Evolutionary conservation across 2,329 filamentous ascomycete genomes (phyloP), one percentile per base, ranked within the genome.

Genomic region (Apiospora malaysiana): DNA sequence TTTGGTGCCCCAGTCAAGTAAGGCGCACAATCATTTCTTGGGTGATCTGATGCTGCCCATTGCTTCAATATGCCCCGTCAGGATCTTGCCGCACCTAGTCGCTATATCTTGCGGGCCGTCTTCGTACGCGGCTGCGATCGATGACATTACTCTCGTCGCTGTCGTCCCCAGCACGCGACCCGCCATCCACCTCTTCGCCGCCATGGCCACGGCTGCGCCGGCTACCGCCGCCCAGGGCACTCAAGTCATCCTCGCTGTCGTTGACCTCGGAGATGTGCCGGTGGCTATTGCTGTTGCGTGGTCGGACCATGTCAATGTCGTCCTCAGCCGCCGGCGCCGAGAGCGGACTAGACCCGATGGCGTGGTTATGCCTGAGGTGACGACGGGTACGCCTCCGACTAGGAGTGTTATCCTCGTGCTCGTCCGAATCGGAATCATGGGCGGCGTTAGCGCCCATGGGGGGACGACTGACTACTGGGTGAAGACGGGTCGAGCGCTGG

Each of bases 321-420:
- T 73, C 70, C 6, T 67, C 74, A 25, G 76, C 75, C 59, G 74
- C 74, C 6, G 75, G 76, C 3, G 74, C 75, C 16, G 78, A 79
- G 65, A 79, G 75, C 4, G 78, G 78, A 70, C 78, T 79, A 6
- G 78, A 79, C 66, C 77, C 76, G 21, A 71, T 68, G 51, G 56
- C 42, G 37, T 16, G 42, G 12, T 25, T 47, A 7, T 75, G 72
- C 43, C 72, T 73, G 45, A 56, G 12, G 47, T 73, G 75, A 12
- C 74, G 73, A 32, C 76, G 75, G 16, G 69, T 73, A 46, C 75
- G 73, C 1, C 72, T 68, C 27, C 77, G 75, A 9, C 76, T 75
- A 37, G 67, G 67, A 3, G 67, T 73, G 25, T 75, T 46, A 46
- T 47, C 72, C 23, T 70, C 51, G 18, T 69, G 59, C 68, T 72